These are phyloP conservation scores for Populus trichocarpa DNA, from an alignment of 441 rosid genomes.

Conservation along the genomic window DNA sequence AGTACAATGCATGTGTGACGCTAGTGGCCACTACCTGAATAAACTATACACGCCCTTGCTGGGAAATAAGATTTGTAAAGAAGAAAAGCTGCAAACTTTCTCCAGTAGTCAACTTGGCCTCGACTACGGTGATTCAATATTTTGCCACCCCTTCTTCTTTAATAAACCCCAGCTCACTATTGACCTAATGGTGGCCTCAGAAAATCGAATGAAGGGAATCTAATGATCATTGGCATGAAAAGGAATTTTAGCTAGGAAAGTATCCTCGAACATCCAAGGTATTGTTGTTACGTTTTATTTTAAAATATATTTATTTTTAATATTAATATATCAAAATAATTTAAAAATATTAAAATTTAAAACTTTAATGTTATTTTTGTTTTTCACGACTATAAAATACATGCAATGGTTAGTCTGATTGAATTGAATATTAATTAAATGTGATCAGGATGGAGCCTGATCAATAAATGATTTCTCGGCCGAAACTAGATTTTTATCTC, in stretches of 20 bases:
- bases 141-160: conserved; percentile 1
- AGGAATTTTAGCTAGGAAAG: conserved; percentile 21
- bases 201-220: conserved; percentile 38
- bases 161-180: not conserved
- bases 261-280: not conserved
- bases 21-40: conserved; percentile 34
- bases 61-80: not conserved
- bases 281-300: too few species aligned
- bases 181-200: conserved; percentile 25
- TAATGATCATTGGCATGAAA: conserved; percentile 36
- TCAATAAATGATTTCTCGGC: too few species aligned
- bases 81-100: not conserved
- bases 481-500: too few species aligned
- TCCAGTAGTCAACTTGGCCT: conserved; percentile 6
- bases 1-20: conserved; percentile 21
- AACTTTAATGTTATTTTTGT: too few species aligned
- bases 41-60: conserved; percentile 1
- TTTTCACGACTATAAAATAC: too few species aligned
- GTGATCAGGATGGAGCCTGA: too few species aligned
- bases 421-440: too few species aligned
- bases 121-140: not conserved
- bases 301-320: too few species aligned
- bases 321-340: too few species aligned
- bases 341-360: too few species aligned
- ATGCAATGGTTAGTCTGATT: too few species aligned